Evolutionary conservation across 1,284 basidiomycete genomes (phyloP), one percentile per base, ranked within the genome.

Genomic region (Ustilago shanxiensis): DNA sequence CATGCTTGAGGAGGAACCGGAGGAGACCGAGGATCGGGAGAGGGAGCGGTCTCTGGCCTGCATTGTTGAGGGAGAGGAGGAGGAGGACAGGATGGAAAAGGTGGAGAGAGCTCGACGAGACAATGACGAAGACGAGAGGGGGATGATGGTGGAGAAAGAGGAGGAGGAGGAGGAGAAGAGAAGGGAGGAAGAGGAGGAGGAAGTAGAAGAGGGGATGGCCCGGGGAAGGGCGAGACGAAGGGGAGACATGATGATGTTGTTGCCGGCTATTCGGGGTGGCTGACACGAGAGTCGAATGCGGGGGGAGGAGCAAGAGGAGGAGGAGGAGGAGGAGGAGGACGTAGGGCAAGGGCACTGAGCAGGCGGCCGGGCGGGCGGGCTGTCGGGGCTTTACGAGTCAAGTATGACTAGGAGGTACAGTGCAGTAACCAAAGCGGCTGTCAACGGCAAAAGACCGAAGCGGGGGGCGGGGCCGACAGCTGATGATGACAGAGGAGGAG

Each of bases 191-290:
- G 60, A 41, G 18, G 44, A 20, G 50, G 45, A 28, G 24, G 41
- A 35, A 26, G 68, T 47, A n/a, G 57, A 41, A n/a, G 65, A 24
- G 24, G 51, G 16, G 20, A 58, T n/a, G 39, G 60, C 65, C 41
- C 70, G 60, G 44, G 52, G 44, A 33, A 72, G 56, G 60, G 64
- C 70, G 22, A 63, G 31, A 49, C 70, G 65, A 61, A 72, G 64
- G 47, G 63, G 69, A 63, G 44, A 51, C 60, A 60, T 72, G 55
- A 54, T 55, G 50, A 22, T 16, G 37, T n/a, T n/a, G n/a, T n/a
- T n/a, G n/a, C 47, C 47, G 47, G 47, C 47, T 49, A 13, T 45
- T 45, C 44, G 44, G 44, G 18, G 8, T 20, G n/a, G 26, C 7
- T 3, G 24, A 16, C 24, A 20, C 26, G 24, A 26, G 47, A 24